Evolutionary conservation across 805 yeast genomes (phyloP), one percentile per base, ranked within the genome.

Genomic region (Candida ulmi): DNA sequence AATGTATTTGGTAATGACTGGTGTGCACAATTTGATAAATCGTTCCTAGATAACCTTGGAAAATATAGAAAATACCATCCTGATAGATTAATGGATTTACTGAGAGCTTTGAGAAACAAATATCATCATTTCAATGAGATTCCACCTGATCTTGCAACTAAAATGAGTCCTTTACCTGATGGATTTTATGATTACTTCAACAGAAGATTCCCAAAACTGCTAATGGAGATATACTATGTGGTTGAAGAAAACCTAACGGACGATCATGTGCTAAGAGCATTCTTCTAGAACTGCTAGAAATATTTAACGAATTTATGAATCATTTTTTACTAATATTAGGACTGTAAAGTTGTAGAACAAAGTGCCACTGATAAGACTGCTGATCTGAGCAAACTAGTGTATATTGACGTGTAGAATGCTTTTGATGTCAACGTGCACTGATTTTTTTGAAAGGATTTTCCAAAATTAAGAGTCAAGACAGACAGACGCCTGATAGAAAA

Each of bases 101-200:
- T 93, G 42, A 69, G 99, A 42, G 96, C 96, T 0, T 61, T 93
- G 50, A 72, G 99, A 52, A 93, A 93, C 65, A 93, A 93, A 60
- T 83, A 87, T 54, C 98, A 93, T 60, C 99, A 93, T 60, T 91
- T 74, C 60, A 88, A 88, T 62, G 99, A 93, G 58, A 64, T 90
- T 55, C 96, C 96, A 1, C 70, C 63, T 9, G 74, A 67, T 12
- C 68, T 93, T 42, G 78, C 76, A 38, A 57, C 55, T 13, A 69
- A 75, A 36, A 83, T 93, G 76, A 82, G 87, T 16, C 83, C 91
- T 0, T 62, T 88, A 21, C 96, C 97, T 0, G 77, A 78, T 36
- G 96, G 95, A 0, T 93, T 86, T 57, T 84, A 87, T 60, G 61
- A 66, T 33, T 93, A 85, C 58, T 93, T 88, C 61, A 76, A 78